phyloP scores from a whole-genome alignment of 192 early-diverging fungal species.

The Umbelopsis isabellina region DNA sequence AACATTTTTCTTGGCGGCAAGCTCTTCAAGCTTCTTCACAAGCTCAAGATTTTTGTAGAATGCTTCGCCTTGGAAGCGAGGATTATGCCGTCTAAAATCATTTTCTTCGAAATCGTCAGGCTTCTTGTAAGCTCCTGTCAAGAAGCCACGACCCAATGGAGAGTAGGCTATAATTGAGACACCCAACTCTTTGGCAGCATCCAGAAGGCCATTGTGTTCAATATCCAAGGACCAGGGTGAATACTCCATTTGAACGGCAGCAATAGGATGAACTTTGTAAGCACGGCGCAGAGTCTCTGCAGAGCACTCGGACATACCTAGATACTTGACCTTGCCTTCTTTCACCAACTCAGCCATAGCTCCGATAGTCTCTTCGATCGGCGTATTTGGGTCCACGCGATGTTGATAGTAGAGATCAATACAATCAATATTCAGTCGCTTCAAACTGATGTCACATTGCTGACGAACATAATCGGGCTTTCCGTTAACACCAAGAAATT shows the following conservation, averaged over 20 bases:
- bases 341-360: constrained; percentile 70
- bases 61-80: constrained; percentile 64
- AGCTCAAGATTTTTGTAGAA: constrained; percentile 64
- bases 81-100: constrained; percentile 55
- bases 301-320: constrained; percentile 64
- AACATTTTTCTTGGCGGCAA: constrained; percentile 58
- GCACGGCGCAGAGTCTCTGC: constrained; percentile 65
- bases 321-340: constrained; percentile 64
- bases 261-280: constrained; percentile 69
- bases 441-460: constrained; percentile 27
- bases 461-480: constrained; percentile 56
- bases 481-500: constrained; percentile 45
- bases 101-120: constrained; percentile 53
- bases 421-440: constrained; percentile 33
- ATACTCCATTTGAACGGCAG: constrained; percentile 54
- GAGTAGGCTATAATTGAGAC: constrained; percentile 54
- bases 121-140: constrained; percentile 62
- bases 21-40: constrained; percentile 50
- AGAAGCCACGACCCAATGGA: constrained; percentile 71
- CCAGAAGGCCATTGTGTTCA: constrained; percentile 66
- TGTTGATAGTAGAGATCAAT: constrained; percentile 73
- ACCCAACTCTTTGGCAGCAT: constrained; percentile 70
- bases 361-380: constrained; percentile 64
- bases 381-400: constrained; percentile 59
- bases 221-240: constrained; percentile 64